Conservation (phyloP, 2,329 filamentous ascomycete genomes). For the Ceratocystis huliohia region DNA sequence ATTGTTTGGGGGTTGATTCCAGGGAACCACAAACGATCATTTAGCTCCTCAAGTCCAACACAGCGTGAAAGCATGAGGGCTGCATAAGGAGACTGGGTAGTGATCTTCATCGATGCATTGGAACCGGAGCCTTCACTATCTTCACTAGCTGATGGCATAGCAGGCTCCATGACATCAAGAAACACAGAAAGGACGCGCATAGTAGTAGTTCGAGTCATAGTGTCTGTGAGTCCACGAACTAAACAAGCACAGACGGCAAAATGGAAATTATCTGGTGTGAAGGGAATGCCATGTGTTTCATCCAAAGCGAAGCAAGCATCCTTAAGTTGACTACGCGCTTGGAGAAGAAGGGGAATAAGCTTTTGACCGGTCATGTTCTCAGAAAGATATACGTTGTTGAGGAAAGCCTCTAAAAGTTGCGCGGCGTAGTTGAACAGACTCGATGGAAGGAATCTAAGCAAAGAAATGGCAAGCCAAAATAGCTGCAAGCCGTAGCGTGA, state of each 20-base stretch:
- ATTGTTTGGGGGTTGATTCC: constrained; percentile 37
- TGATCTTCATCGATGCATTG: constrained; percentile 21
- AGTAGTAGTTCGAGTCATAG: constrained; percentile 44
- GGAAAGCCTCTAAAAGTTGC: constrained; percentile 50
- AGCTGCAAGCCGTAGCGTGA: constrained; percentile 57
- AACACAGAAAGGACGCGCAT: constrained; percentile 51
- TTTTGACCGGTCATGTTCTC: constrained; percentile 46
- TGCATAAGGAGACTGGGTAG: constrained; percentile 42
- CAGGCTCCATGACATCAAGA: constrained; percentile 31
- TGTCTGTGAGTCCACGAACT: constrained; percentile 50
- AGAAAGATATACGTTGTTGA: constrained; percentile 50
- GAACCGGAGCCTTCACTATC: constrained; percentile 25
- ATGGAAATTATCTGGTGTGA: constrained; percentile 52
- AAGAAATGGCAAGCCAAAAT: constrained; percentile 57
- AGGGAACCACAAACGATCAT: constrained; percentile 49
- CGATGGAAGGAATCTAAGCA: constrained; percentile 50
- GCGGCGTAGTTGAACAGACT: constrained; percentile 54
- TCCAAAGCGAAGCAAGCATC: constrained; percentile 50
- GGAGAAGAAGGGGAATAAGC: constrained; percentile 47
- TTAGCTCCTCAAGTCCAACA: constrained; percentile 45
- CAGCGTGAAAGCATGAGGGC: constrained; percentile 46
- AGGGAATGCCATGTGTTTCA: constrained; percentile 53
- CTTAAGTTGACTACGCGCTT: constrained; percentile 47
- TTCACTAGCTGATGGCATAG: constrained; percentile 20
- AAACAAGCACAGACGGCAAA: constrained; percentile 53